Conservation (phyloP, 2,329 filamentous ascomycete genomes). For the Fusarium sp. region DNA sequence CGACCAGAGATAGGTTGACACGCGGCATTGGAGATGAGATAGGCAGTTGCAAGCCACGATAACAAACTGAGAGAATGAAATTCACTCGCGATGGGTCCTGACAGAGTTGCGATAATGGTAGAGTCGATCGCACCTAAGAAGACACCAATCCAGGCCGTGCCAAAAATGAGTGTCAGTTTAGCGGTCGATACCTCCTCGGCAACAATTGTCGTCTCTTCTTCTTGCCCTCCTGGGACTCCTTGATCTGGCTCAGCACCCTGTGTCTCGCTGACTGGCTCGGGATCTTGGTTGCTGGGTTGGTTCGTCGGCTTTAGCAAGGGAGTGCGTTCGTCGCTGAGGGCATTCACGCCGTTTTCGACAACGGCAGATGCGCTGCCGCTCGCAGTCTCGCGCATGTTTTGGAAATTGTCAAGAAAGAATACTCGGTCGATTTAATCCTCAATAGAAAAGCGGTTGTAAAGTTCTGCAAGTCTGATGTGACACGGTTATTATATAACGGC, state of each 20-base stretch:
- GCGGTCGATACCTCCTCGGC: constrained; percentile 58
- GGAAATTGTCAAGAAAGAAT: background rate
- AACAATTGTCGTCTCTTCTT: constrained; percentile 59
- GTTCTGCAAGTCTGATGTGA: constrained; percentile 6
- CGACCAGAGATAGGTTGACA: constrained; percentile 86
- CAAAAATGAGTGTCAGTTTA: constrained; percentile 63
- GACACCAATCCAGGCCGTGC: constrained; percentile 66
- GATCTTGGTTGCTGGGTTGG: constrained; percentile 11
- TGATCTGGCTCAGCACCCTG: constrained; percentile 4
- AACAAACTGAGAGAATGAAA: constrained; percentile 83
- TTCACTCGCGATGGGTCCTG: constrained; percentile 82
- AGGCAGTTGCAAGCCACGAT: constrained; percentile 88
- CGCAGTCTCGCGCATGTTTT: constrained; percentile 31
- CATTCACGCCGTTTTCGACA: constrained; percentile 21
- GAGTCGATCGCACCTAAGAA: constrained; percentile 74
- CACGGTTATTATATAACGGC: constrained; percentile 1
- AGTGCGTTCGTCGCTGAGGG: constrained; percentile 38
- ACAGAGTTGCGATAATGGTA: constrained; percentile 86
- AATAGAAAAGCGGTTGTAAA: background rate
- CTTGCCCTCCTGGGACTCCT: constrained; percentile 38
- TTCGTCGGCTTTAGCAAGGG: constrained; percentile 41
- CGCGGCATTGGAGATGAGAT: constrained; percentile 87
- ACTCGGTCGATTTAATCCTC: background rate
- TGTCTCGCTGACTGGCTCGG: constrained; percentile 19
- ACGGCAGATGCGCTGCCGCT: constrained; percentile 29